These are phyloP conservation scores for Triticum aestivum DNA, from an alignment of 176 grass and related monocot species.

Conservation along the genomic window DNA sequence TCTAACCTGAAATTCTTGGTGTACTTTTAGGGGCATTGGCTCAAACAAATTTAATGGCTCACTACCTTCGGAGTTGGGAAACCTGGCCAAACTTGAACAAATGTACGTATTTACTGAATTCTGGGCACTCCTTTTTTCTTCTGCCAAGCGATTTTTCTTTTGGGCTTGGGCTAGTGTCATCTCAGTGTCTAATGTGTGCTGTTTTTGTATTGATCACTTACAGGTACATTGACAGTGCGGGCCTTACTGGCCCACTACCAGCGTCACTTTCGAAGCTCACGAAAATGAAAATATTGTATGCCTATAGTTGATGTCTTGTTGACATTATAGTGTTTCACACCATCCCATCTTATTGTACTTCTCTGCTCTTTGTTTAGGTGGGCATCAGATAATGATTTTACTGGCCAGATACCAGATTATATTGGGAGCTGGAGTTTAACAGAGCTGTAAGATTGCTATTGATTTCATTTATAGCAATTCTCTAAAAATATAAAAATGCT, in stretches of 20 bases:
- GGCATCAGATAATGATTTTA: slow-evolving; percentile 78
- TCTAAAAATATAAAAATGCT: not conserved
- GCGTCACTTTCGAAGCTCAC: slow-evolving; percentile 56
- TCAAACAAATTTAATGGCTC: slow-evolving; percentile 73
- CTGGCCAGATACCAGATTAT: slow-evolving; percentile 69
- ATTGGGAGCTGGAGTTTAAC: slow-evolving; percentile 53
- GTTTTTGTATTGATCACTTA: slow-evolving; percentile 19
- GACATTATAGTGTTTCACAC: not conserved
- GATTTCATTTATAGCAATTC: not conserved
- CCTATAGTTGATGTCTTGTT: not conserved
- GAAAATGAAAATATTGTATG: slow-evolving; percentile 30
- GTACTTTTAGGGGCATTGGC: slow-evolving; percentile 47
- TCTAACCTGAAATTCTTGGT: not conserved
- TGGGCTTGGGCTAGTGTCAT: not conserved
- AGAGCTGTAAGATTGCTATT: slow-evolving; percentile 42
- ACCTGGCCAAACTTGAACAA: slow-evolving; percentile 49
- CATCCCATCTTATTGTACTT: slow-evolving; percentile 13
- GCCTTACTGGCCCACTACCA: slow-evolving; percentile 61
- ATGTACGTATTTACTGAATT: slow-evolving; percentile 35
- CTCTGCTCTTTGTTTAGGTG: slow-evolving; percentile 35
- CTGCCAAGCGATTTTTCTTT: not conserved
- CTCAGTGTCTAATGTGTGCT: not conserved
- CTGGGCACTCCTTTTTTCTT: not conserved
- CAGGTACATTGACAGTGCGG: slow-evolving; percentile 75
- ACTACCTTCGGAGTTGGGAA: slow-evolving; percentile 65